Percentiles rank a stretch among this genome's conserved stretches.
Evolutionary conservation across 768 basidiomycete species (phyloP).

Genomic region (Lentinula raphanica): DNA sequence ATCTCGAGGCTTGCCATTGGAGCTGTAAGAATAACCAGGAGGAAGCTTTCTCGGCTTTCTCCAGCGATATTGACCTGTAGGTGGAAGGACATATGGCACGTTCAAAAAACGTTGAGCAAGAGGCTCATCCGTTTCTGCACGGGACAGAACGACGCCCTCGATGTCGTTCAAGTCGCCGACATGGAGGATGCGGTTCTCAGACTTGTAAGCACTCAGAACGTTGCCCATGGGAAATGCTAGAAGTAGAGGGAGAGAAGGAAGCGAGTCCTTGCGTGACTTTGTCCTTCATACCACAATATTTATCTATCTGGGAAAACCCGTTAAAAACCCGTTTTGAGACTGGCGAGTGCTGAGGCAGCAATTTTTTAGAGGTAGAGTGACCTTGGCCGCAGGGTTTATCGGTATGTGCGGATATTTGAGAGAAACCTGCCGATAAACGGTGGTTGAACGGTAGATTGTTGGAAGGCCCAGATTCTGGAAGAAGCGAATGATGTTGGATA

Average conservation of each 20-base stretch:
- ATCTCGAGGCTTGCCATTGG: neutral
- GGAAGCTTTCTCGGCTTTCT: slow-evolving; percentile 5
- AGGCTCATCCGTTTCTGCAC: slow-evolving; percentile 2
- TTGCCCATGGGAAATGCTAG: slow-evolving; percentile 20
- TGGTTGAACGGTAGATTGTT: neutral
- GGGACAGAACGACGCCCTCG: slow-evolving; percentile 1
- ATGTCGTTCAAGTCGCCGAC: slow-evolving; percentile 1
- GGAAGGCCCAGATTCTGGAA: neutral
- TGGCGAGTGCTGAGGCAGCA: neutral
- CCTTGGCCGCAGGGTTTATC: neutral
- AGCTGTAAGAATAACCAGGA: neutral
- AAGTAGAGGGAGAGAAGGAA: neutral
- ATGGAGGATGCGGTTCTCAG: neutral
- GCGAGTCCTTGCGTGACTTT: neutral
- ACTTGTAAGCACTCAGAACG: slow-evolving; percentile 2
- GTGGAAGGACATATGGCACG: slow-evolving; percentile 8
- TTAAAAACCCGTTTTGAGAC: neutral
- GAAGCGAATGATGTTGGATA: too few relatives aligned
- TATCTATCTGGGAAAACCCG: slow-evolving; percentile 1
- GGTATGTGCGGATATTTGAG: neutral
- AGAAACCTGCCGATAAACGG: neutral
- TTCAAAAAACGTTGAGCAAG: slow-evolving; percentile 2
- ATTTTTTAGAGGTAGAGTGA: neutral
- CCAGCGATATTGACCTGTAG: slow-evolving; percentile 5
- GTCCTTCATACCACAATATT: neutral